Evolutionary conservation across 2,329 filamentous ascomycete genomes (phyloP), one percentile per base, ranked within the genome.

Genomic region (Botrytis aclada): DNA sequence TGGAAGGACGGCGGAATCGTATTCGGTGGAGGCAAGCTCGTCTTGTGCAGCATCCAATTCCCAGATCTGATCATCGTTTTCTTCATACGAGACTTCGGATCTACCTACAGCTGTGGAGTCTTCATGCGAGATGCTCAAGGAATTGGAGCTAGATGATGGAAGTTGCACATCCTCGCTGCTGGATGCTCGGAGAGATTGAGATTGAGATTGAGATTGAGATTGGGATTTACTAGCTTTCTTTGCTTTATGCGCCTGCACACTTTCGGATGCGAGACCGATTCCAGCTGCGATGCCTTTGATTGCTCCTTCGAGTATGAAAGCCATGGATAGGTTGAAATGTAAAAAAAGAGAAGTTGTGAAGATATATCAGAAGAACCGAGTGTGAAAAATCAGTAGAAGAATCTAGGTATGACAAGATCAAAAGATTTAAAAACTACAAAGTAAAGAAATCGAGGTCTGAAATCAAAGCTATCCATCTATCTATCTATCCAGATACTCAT

Each of bases 191-290:
- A 8, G 54, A 29, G 47, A 16, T 58, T 32, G 10, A 18, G 29
- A 54, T 39, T 39, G 29, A 10, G 12, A 18, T 29, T 41, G 39
- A 14, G 39, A 45, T 45, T 45, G 43, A 45, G 43, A 45, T 45
- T 45, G 43, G 22, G 43, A 45, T 45, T 22, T 45, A 29, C 6
- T 9, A 29, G 41, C 62, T 43, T 58, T 69, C 37, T 69, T 69
- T 8, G 51, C 66, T 43, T 71, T 58, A 18, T 71, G 58, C 14
- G 71, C n/a, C 1, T 70, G 47, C 29, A 76, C 71, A n/a, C 71
- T 74, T 71, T 79, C 78, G 6, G 76, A 76, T n/a, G 77, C 77
- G 4, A 78, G 75, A 29, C 77, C 76, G n/a, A 79, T 78, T 32
- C 77, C 77, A 9, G 75, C 74, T 25, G 76, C 77, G 6, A 78